Percentiles rank a stretch among this genome's conserved stretches.
Conservation (phyloP, 1,139 yeast species). For the Barnettozyma hawaiiensis region DNA sequence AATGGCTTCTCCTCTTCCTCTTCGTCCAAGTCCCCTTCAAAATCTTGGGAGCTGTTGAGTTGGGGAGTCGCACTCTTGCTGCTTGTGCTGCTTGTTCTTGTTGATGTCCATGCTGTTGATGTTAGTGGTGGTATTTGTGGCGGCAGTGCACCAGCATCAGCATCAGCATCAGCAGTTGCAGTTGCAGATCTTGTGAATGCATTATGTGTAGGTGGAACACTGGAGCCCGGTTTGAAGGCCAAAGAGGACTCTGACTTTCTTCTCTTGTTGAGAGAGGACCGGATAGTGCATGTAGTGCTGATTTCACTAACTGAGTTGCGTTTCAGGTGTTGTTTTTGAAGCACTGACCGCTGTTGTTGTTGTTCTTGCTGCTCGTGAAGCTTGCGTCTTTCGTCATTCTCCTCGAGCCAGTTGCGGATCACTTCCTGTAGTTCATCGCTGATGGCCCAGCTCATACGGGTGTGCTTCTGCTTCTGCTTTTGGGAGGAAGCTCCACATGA, state of each 20-base stretch:
- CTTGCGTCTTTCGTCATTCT: slow-evolving; percentile 16
- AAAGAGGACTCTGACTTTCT: slow-evolving; percentile 22
- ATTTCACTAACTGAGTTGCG: slow-evolving; percentile 3
- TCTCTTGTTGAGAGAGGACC: slow-evolving; percentile 17
- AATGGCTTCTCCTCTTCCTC: slow-evolving; percentile 31
- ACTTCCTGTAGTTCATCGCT: slow-evolving; percentile 22
- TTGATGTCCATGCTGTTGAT: too few relatives aligned
- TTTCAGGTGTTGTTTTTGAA: neutral
- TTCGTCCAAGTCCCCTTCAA: neutral
- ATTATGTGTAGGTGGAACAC: neutral
- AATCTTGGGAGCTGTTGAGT: neutral
- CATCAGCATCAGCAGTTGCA: too few relatives aligned
- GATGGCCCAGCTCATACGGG: slow-evolving; percentile 19
- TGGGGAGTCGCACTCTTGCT: neutral
- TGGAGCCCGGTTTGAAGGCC: slow-evolving; percentile 7
- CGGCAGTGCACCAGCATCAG: too few relatives aligned
- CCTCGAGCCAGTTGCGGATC: slow-evolving; percentile 20
- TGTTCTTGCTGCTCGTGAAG: neutral
- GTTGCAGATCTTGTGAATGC: slow-evolving; percentile 3
- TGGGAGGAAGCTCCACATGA: neutral
- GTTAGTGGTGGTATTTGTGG: too few relatives aligned
- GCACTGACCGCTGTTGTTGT: neutral
- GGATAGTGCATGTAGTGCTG: neutral
- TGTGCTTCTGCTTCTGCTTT: neutral
- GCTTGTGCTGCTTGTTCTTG: too few relatives aligned